Percentiles rank a stretch among this genome's conserved stretches.
Conservation (phyloP, 768 basidiomycete species). For the Termitomyces sp. region DNA sequence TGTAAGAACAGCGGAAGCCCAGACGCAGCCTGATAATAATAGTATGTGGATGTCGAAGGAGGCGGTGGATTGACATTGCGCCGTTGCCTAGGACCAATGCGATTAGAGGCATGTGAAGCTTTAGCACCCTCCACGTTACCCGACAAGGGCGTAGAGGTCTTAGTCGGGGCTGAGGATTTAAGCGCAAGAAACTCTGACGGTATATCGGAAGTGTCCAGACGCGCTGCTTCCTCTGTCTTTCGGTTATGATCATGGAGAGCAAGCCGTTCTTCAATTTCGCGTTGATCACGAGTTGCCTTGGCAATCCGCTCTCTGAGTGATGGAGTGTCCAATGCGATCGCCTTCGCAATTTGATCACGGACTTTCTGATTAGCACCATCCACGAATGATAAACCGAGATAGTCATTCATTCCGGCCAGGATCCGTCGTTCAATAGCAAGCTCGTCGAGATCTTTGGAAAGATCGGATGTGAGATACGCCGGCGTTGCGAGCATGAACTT, state of each 20-base stretch:
- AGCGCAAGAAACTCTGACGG: constrained; percentile 57
- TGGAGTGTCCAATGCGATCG: constrained; percentile 67
- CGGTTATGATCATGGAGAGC: constrained; percentile 24
- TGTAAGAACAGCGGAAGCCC: constrained; percentile 91
- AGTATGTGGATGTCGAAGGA: constrained; percentile 85
- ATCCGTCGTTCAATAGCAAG: constrained; percentile 65
- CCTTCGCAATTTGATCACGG: constrained; percentile 75
- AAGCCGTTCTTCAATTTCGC: constrained; percentile 46
- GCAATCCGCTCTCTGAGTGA: constrained; percentile 61
- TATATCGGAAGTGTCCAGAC: constrained; percentile 26
- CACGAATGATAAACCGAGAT: constrained; percentile 74
- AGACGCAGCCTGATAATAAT: constrained; percentile 92
- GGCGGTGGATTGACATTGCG: constrained; percentile 84
- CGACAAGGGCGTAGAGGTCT: constrained; percentile 9
- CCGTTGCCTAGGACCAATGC: constrained; percentile 52
- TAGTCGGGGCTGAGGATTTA: constrained; percentile 21
- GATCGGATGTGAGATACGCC: constrained; percentile 69
- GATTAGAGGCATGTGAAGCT: constrained; percentile 21
- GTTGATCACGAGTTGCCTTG: constrained; percentile 52
- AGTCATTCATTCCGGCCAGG: constrained; percentile 65
- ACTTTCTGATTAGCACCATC: constrained; percentile 74
- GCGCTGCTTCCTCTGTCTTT: constrained; percentile 21
- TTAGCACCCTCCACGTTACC: neutral
- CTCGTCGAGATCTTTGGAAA: constrained; percentile 68
- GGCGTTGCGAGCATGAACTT: constrained; percentile 98